phyloP scores from a whole-genome alignment of 1,139 yeast genomes.

The Yamadazyma pseudoaaseri region DNA sequence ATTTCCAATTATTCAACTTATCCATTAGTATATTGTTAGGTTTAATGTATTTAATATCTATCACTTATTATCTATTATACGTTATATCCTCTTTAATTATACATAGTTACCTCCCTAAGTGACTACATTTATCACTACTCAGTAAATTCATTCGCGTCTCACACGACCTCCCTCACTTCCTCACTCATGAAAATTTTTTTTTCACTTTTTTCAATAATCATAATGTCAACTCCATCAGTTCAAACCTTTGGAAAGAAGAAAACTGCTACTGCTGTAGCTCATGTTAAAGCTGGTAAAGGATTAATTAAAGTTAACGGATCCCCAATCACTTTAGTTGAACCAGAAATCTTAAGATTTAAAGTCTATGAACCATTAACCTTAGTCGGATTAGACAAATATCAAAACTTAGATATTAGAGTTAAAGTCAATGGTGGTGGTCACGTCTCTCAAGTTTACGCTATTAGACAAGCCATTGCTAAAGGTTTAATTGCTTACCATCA shows the following conservation, averaged over 20 bases:
- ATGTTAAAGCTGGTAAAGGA: constrained; percentile 99
- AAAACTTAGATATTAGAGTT: constrained; percentile 97
- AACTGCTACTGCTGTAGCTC: constrained; percentile 99
- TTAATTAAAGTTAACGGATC: constrained; percentile 98
- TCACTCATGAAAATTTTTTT: constrained; percentile 5
- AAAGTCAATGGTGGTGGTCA: constrained; percentile 99
- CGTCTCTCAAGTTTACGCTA: constrained; percentile 99
- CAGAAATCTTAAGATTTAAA: constrained; percentile 98
- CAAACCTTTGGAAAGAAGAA: constrained; percentile 99
- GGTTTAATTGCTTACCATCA: constrained; percentile 99
- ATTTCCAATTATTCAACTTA: no score
- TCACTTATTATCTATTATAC: no score
- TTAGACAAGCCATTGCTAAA: constrained; percentile 99
- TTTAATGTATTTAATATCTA: no score
- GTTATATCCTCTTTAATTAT: no score
- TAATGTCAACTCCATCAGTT: constrained; percentile 68
- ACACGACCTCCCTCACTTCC: constrained; percentile 1
- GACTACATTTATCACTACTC: no score
- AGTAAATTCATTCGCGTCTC: no score
- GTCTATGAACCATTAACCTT: constrained; percentile 98
- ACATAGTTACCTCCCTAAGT: no score
- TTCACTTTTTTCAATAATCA: background rate
- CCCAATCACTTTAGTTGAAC: constrained; percentile 98
- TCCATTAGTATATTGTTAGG: no score
- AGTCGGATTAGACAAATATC: constrained; percentile 98